phyloP scores from a whole-genome alignment of 2,329 filamentous ascomycete genomes.

The Fusarium camptoceras region DNA sequence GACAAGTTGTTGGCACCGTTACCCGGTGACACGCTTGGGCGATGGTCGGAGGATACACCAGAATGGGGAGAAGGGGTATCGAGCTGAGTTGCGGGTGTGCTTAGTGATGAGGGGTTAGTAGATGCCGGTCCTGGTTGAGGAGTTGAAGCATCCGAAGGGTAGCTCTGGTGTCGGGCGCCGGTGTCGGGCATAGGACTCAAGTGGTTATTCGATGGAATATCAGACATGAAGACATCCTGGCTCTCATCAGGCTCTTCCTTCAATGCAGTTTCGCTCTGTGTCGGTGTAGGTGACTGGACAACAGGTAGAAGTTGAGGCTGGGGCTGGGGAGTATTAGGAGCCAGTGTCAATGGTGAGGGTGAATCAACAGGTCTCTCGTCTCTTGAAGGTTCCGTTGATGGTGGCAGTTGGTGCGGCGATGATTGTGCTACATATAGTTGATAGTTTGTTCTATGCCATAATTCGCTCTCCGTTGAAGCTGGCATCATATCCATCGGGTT shows the following conservation, averaged over 20 bases:
- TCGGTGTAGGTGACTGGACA: constrained; percentile 47
- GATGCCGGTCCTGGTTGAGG: constrained; percentile 55
- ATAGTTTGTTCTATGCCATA: constrained; percentile 54
- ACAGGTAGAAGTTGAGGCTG: constrained; percentile 41
- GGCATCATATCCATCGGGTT: constrained; percentile 68
- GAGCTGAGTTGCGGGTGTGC: constrained; percentile 61
- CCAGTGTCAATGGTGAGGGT: constrained; percentile 45
- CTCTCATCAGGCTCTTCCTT: constrained; percentile 40
- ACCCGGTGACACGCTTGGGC: constrained; percentile 53
- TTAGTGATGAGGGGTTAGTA: constrained; percentile 56
- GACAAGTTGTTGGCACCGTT: constrained; percentile 44
- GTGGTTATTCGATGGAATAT: constrained; percentile 43
- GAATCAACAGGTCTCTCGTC: constrained; percentile 40
- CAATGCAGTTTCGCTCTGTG: constrained; percentile 34
- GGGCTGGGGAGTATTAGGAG: constrained; percentile 35
- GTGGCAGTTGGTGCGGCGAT: constrained; percentile 36
- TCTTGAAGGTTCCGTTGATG: constrained; percentile 18
- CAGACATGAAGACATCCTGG: constrained; percentile 42
- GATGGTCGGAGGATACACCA: constrained; percentile 50
- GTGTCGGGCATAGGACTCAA: constrained; percentile 43
- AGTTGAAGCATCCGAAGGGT: constrained; percentile 58
- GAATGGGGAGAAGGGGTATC: constrained; percentile 58
- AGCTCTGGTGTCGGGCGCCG: constrained; percentile 48
- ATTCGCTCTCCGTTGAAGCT: constrained; percentile 53
- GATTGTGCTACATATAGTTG: constrained; percentile 49